Percentiles rank a stretch among this genome's conserved stretches.
Evolutionary conservation across 1,284 basidiomycete genomes (phyloP).

Genomic region (Hortiboletus rubellus): DNA sequence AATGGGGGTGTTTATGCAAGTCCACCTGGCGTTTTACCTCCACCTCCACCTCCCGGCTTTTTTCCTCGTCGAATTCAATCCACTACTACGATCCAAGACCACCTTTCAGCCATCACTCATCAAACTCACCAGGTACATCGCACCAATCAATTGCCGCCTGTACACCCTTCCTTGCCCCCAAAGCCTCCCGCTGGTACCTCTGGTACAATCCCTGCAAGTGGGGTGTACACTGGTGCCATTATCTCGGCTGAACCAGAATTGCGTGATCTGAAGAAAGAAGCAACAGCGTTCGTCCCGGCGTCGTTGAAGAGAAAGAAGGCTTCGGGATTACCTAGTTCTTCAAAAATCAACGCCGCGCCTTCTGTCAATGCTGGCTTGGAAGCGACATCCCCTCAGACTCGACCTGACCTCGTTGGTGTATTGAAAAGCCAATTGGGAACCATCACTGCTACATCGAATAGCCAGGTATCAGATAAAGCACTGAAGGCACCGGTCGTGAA

Average conservation of each 20-base stretch:
- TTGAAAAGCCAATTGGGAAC: constrained; percentile 60
- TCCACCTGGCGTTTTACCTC: constrained; percentile 34
- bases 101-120: constrained; percentile 61
- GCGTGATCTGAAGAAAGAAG: constrained; percentile 90
- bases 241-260: constrained; percentile 83
- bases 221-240: constrained; percentile 49
- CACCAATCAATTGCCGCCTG: constrained; percentile 32
- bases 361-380: constrained; percentile 43
- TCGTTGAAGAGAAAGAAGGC: constrained; percentile 65
- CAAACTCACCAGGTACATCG: constrained; percentile 65
- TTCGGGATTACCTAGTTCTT: constrained; percentile 32
- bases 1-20: constrained; percentile 19
- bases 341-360: constrained; percentile 66
- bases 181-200: constrained; percentile 36
- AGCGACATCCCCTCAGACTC: constrained; percentile 35
- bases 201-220: constrained; percentile 48
- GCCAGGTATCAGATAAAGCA: constrained; percentile 28
- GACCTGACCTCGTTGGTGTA: constrained; percentile 66
- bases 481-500: constrained; percentile 30
- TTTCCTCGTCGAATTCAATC: constrained; percentile 55
- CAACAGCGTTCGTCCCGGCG: constrained; percentile 83
- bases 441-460: constrained; percentile 18
- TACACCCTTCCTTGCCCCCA: constrained; percentile 43
- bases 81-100: constrained; percentile 57
- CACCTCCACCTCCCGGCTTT: constrained; percentile 36